phyloP scores from a whole-genome alignment of 345 rosid species.

The Citrus unshiu region DNA sequence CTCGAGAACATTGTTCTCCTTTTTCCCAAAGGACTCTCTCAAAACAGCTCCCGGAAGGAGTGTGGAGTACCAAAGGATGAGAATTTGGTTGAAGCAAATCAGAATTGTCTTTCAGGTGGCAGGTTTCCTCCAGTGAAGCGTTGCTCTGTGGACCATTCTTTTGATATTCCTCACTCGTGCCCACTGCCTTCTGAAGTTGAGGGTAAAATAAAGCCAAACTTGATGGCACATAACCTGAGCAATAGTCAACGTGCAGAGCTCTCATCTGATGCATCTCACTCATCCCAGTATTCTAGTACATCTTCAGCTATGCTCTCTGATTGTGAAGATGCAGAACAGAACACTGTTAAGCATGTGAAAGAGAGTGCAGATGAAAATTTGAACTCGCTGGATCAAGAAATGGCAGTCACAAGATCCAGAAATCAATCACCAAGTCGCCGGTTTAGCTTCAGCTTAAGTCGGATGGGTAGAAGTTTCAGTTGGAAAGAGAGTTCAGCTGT shows the following conservation, averaged over 20 bases:
- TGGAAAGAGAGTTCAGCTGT: conserved; percentile 55
- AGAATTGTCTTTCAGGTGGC: conserved; percentile 25
- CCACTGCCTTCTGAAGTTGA: conserved; percentile 43
- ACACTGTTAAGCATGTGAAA: conserved; percentile 12
- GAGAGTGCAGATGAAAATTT: conserved; percentile 31
- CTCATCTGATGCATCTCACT: conserved; percentile 28
- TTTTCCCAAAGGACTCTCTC: conserved; percentile 35
- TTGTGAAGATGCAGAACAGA: conserved; percentile 21
- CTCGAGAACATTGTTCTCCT: conserved; percentile 44
- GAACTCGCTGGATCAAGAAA: conserved; percentile 40
- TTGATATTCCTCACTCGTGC: conserved; percentile 46
- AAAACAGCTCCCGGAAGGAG: conserved; percentile 22
- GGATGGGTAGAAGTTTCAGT: conserved; percentile 72
- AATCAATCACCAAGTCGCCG: conserved; percentile 57
- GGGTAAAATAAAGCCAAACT: conserved; percentile 21
- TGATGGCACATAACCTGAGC: conserved; percentile 14
- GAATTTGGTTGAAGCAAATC: conserved; percentile 21
- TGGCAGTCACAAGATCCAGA: conserved; percentile 40
- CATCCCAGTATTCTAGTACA: conserved; percentile 5
- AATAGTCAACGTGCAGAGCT: conserved; percentile 19
- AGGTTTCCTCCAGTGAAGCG: conserved; percentile 25
- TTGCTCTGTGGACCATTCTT: conserved; percentile 23
- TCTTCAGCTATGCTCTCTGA: conserved; percentile 11
- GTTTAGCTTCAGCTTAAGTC: conserved; percentile 77
- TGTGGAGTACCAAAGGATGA: conserved; percentile 20